Conservation (phyloP, 352 stramenopile species). For the Globisporangium echinulatum region DNA sequence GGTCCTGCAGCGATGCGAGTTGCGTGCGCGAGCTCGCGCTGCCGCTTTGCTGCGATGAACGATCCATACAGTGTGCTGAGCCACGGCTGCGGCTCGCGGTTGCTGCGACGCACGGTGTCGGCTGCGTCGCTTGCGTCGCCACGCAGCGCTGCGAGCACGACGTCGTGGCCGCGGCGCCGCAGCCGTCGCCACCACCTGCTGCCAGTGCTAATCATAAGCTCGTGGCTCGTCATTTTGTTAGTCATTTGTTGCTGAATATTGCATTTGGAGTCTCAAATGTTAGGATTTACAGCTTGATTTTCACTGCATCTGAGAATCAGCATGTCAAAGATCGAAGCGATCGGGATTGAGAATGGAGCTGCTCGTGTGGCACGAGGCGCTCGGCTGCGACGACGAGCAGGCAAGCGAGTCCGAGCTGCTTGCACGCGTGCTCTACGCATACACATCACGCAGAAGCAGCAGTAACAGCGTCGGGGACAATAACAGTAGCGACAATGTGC, state of each 20-base stretch:
- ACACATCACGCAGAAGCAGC: neutral
- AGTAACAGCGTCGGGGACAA: neutral
- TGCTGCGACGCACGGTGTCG: neutral
- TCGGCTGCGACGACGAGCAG: slow-evolving; percentile 65
- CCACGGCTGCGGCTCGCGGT: slow-evolving; percentile 13
- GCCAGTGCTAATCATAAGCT: neutral
- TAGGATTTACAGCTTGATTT: neutral
- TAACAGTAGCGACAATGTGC: neutral
- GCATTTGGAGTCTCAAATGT: neutral
- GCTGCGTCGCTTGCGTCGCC: neutral
- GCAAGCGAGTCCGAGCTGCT: slow-evolving; percentile 43
- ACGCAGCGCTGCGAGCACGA: slow-evolving; percentile 26
- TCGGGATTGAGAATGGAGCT: slow-evolving; percentile 27
- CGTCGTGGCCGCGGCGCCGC: slow-evolving; percentile 22
- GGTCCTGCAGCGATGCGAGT: slow-evolving; percentile 17
- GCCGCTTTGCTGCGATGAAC: slow-evolving; percentile 27
- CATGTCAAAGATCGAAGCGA: neutral
- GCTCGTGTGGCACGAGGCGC: slow-evolving; percentile 53
- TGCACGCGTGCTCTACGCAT: slow-evolving; percentile 39
- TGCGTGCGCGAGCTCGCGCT: slow-evolving; percentile 13
- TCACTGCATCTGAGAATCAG: neutral
- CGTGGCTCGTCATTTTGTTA: slow-evolving; percentile 1
- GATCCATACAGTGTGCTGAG: slow-evolving; percentile 37
- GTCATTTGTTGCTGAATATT: neutral
- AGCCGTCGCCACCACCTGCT: slow-evolving; percentile 1